Evolutionary conservation across 2,329 filamentous ascomycete species (phyloP).

Genomic region (Macroventuria anomochaeta): DNA sequence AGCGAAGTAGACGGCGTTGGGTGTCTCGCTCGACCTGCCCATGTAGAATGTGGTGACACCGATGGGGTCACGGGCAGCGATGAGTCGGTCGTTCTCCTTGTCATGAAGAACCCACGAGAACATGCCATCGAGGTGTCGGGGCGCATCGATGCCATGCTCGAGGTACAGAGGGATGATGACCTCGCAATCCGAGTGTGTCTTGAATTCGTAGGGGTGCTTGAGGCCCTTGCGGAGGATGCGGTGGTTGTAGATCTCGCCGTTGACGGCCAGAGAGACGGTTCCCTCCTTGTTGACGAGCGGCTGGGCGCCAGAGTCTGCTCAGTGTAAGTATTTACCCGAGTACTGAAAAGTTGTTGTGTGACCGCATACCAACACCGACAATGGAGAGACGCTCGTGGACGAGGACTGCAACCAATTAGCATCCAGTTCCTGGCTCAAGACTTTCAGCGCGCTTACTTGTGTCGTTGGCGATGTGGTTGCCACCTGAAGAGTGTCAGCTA

Average conservation of each 20-base stretch:
- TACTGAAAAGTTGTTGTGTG: slow-evolving; percentile 33
- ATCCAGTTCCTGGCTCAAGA: slow-evolving; percentile 14
- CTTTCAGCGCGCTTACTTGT: slow-evolving; percentile 69
- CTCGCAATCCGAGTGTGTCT: slow-evolving; percentile 98
- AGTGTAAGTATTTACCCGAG: slow-evolving; percentile 27
- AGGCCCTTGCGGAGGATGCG: slow-evolving; percentile 88
- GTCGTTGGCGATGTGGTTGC: slow-evolving; percentile 86
- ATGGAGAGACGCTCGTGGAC: slow-evolving; percentile 98
- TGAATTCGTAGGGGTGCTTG: slow-evolving; percentile 89
- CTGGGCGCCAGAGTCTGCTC: slow-evolving; percentile 87
- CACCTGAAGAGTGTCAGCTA: slow-evolving; percentile 64
- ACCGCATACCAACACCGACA: slow-evolving; percentile 83
- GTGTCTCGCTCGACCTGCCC: slow-evolving; percentile 82
- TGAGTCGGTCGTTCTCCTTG: slow-evolving; percentile 88
- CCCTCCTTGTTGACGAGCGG: slow-evolving; percentile 92
- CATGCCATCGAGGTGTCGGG: slow-evolving; percentile 96
- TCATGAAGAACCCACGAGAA: slow-evolving; percentile 99
- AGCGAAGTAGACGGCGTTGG: slow-evolving; percentile 89
- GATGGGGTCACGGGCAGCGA: slow-evolving; percentile 95
- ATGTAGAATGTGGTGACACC: slow-evolving; percentile 98
- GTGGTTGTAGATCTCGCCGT: slow-evolving; percentile 99
- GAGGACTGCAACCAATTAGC: slow-evolving; percentile 62
- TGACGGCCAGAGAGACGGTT: slow-evolving; percentile 90
- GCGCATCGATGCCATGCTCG: slow-evolving; percentile 89
- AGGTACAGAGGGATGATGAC: slow-evolving; percentile 98